phyloP scores from a whole-genome alignment of 169 alveolate genomes.

The Cryptosporidium muris region DNA sequence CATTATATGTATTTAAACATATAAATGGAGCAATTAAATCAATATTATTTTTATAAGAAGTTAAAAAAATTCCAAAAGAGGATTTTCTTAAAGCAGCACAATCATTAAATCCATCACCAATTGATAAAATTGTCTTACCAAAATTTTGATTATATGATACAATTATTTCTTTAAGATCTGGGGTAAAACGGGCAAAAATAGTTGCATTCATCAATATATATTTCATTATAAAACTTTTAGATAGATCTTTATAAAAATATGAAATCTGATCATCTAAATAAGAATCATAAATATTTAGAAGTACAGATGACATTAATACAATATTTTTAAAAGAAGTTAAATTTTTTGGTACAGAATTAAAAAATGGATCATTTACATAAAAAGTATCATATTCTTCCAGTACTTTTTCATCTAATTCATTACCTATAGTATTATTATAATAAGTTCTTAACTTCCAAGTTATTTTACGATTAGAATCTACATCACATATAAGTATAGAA shows the following conservation, averaged over 20 bases:
- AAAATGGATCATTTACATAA: no score
- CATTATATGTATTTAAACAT: neutral
- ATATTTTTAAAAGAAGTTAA: no score
- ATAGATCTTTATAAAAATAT: no score
- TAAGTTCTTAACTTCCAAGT: slow-evolving; percentile 18
- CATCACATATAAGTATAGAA: neutral
- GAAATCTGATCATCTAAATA: no score
- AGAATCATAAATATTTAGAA: no score
- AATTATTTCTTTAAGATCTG: slow-evolving; percentile 35
- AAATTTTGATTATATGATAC: slow-evolving; percentile 12
- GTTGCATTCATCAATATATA: neutral
- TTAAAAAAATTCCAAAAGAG: slow-evolving; percentile 18
- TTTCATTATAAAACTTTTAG: no score
- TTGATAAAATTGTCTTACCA: slow-evolving; percentile 47
- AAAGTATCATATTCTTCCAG: no score
- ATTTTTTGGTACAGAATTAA: no score
- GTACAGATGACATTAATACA: no score
- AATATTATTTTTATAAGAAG: neutral
- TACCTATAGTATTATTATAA: no score
- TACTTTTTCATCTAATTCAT: no score
- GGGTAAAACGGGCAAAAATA: slow-evolving; percentile 56
- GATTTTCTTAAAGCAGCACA: slow-evolving; percentile 30
- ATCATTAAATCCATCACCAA: slow-evolving; percentile 64
- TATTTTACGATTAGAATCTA: slow-evolving; percentile 9
- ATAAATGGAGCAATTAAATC: slow-evolving; percentile 34